A percentile compares a stretch with the other conserved stretches of the same genome.
Evolutionary conservation across 176 grass and related monocot species (phyloP).

Genomic region (Oryza coarctata): DNA sequence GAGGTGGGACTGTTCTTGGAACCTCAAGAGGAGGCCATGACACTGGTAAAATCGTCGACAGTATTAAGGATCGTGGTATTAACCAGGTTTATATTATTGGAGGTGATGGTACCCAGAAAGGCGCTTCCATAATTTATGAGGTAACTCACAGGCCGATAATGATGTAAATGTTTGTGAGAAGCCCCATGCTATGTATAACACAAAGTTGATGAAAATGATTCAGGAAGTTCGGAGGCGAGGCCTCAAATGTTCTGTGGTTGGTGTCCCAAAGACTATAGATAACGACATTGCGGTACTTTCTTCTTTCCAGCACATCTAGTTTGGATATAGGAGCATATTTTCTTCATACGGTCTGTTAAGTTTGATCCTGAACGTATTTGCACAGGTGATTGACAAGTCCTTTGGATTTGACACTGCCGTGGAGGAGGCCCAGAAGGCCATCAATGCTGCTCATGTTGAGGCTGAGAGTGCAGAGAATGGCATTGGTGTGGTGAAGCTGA

Average conservation of each 20-base stretch:
- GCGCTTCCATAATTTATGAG: conserved; percentile 87
- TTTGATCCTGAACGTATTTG: conserved; percentile 4
- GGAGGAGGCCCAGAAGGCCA: conserved; percentile 93
- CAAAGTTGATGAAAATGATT: conserved; percentile 29
- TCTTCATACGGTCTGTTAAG: conserved; percentile 7
- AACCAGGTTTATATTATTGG: conserved; percentile 97
- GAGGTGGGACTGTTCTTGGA: conserved; percentile 82
- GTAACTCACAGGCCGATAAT: conserved; percentile 29
- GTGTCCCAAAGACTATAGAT: conserved; percentile 94
- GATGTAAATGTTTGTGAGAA: neutral
- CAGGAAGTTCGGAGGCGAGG: conserved; percentile 85
- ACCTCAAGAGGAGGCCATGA: conserved; percentile 91
- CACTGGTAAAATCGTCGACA: conserved; percentile 86
- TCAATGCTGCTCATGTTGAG: conserved; percentile 94
- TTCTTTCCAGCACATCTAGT: conserved; percentile 13
- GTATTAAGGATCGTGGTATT: conserved; percentile 86
- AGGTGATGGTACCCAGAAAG: conserved; percentile 93
- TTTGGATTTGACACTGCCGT: conserved; percentile 98
- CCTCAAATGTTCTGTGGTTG: conserved; percentile 81
- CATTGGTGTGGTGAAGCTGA: conserved; percentile 91
- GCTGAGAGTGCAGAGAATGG: conserved; percentile 93
- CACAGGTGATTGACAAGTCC: conserved; percentile 95
- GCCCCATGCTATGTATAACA: conserved; percentile 8
- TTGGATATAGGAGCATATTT: neutral
- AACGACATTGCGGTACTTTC: conserved; percentile 89